Conservation (phyloP, 345 rosid species). For the Fremontodendron californicum region DNA sequence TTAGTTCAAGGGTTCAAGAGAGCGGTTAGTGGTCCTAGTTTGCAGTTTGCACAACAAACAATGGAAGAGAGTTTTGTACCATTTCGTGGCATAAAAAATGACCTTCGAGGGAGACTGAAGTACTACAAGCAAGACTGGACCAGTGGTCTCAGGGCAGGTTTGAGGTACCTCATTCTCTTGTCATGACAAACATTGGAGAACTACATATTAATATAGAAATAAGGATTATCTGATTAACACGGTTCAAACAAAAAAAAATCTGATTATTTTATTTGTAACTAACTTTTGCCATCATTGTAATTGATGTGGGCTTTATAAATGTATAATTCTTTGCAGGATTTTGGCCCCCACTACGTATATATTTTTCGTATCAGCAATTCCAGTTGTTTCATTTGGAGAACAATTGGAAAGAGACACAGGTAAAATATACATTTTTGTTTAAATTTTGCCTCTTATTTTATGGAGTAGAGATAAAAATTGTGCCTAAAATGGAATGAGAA, state of each 20-base stretch:
- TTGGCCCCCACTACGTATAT: conserved; percentile 93
- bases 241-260: conserved; percentile 2
- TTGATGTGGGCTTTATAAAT: conserved; percentile 7
- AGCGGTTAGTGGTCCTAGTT: neutral
- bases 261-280: neutral
- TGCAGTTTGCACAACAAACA: conserved; percentile 5
- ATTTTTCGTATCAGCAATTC: conserved; percentile 91
- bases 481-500: neutral
- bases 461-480: neutral
- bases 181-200: neutral
- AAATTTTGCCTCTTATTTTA: neutral
- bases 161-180: conserved; percentile 43
- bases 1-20: conserved; percentile 14
- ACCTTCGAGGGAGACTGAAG: no score
- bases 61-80: conserved; percentile 92
- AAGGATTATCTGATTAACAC: neutral
- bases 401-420: conserved; percentile 88
- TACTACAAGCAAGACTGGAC: no score
- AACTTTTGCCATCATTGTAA: neutral
- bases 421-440: conserved; percentile 14
- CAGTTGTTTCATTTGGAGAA: conserved; percentile 89
- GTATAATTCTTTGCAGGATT: conserved; percentile 47
- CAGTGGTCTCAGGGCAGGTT: no score
- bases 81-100: no score
- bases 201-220: neutral